A percentile compares a stretch with the other conserved stretches of the same genome.
These are phyloP conservation scores for Solidago caesia DNA, from an alignment of 129 eudicot genomes.

Conservation along the genomic window DNA sequence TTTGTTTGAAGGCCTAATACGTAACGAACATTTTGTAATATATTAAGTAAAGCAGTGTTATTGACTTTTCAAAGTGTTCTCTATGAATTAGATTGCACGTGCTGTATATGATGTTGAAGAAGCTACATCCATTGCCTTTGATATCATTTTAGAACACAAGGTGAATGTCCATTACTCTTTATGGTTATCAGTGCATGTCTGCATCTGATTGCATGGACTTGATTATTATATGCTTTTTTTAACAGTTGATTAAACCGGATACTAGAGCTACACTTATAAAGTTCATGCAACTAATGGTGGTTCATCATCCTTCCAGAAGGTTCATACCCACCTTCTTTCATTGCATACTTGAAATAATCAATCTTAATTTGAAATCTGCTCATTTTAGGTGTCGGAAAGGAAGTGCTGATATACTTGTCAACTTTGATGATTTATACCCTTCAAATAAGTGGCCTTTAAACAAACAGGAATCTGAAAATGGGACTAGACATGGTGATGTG, in stretches of 20 bases:
- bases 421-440: constrained; percentile 71
- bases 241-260: constrained; percentile 80
- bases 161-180: constrained; percentile 37
- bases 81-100: constrained; percentile 56
- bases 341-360: constrained; percentile 1
- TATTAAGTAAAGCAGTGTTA: constrained; percentile 13
- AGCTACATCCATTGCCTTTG: constrained; percentile 78
- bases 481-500: constrained; percentile 37
- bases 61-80: background rate
- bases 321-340: constrained; percentile 26
- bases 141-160: constrained; percentile 69
- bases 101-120: constrained; percentile 95
- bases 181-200: background rate
- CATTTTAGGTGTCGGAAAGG: constrained; percentile 77
- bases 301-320: constrained; percentile 91
- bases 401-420: constrained; percentile 79
- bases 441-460: constrained; percentile 33
- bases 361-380: constrained; percentile 22
- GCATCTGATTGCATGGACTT: background rate
- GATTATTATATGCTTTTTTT: constrained; percentile 2
- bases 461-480: constrained; percentile 37
- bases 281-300: constrained; percentile 83
- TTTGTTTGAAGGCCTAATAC: constrained; percentile 23
- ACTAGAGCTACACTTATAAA: constrained; percentile 72
- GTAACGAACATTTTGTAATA: background rate